Conservation (phyloP, 1,284 basidiomycete species). For the Fomitopsis betulina region DNA sequence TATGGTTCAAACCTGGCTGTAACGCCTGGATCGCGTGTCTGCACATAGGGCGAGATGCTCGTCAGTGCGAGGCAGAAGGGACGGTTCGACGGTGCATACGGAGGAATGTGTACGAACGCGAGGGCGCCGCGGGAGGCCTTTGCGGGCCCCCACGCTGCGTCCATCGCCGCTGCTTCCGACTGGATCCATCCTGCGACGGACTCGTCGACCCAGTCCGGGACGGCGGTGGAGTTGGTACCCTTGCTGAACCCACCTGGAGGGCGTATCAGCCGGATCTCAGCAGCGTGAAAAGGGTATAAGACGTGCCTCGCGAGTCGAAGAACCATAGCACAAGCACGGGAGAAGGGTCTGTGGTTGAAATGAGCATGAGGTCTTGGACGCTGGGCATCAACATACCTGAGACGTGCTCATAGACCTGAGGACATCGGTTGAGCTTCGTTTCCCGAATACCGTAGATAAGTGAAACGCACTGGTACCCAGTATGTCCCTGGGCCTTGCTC, state of each 20-base stretch:
- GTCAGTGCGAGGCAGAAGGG: neutral
- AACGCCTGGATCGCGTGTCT: slow-evolving; percentile 51
- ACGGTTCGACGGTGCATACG: slow-evolving; percentile 13
- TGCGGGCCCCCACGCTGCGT: slow-evolving; percentile 51
- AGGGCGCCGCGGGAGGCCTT: slow-evolving; percentile 43
- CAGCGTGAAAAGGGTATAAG: neutral
- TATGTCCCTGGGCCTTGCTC: slow-evolving; percentile 60
- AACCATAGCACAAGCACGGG: slow-evolving; percentile 64
- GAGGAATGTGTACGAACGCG: slow-evolving; percentile 68
- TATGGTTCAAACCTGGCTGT: slow-evolving; percentile 43
- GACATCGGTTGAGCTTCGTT: no score
- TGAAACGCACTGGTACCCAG: slow-evolving; percentile 59
- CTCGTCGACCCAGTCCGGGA: slow-evolving; percentile 66
- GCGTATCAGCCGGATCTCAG: neutral
- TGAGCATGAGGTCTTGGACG: neutral
- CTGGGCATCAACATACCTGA: neutral
- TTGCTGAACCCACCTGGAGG: slow-evolving; percentile 43
- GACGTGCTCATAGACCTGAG: slow-evolving; percentile 34
- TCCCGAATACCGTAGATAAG: neutral
- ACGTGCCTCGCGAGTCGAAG: slow-evolving; percentile 60
- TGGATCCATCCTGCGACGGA: slow-evolving; percentile 58
- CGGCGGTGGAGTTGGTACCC: slow-evolving; percentile 35
- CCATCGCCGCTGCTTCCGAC: slow-evolving; percentile 46
- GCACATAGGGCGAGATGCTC: neutral
- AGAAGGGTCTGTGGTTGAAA: slow-evolving; percentile 30